Evolutionary conservation across 192 early-diverging fungal species (phyloP).

Genomic region (Pilaira anomala): DNA sequence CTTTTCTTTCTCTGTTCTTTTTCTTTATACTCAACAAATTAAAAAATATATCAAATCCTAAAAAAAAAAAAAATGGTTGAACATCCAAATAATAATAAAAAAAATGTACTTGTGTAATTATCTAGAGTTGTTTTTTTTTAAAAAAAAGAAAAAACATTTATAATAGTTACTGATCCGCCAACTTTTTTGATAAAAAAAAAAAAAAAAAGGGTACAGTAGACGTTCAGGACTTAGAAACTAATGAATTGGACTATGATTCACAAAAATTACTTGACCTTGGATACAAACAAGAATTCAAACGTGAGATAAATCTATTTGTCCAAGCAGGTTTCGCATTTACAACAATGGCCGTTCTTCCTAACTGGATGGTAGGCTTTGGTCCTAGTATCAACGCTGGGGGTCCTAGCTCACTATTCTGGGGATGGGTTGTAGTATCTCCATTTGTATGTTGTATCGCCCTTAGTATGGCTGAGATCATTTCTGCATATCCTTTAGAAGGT

Average conservation of each 20-base stretch:
- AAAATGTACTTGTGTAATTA: no score
- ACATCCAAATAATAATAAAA: no score
- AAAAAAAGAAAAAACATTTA: no score
- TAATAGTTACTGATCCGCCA: no score
- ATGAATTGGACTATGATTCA: slow-evolving; percentile 26
- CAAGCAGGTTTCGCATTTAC: slow-evolving; percentile 45
- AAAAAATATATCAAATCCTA: no score
- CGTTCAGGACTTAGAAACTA: slow-evolving; percentile 17
- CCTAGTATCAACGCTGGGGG: slow-evolving; percentile 43
- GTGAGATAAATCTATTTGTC: slow-evolving; percentile 40
- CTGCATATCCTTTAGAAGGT: slow-evolving; percentile 31
- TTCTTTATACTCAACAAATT: no score
- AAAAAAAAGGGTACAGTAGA: neutral
- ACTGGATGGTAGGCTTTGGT: slow-evolving; percentile 43
- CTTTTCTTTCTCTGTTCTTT: no score
- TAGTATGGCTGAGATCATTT: slow-evolving; percentile 49
- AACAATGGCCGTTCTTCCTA: slow-evolving; percentile 40
- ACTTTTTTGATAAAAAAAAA: no score
- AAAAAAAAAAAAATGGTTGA: no score
- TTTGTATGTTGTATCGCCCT: slow-evolving; percentile 42
- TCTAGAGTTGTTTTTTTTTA: no score
- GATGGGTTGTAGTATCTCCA: slow-evolving; percentile 43
- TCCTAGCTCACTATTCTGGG: slow-evolving; percentile 45
- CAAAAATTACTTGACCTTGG: slow-evolving; percentile 45
- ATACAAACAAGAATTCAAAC: slow-evolving; percentile 51